Evolutionary conservation across 805 yeast genomes (phyloP), one percentile per base, ranked within the genome.

Genomic region (Zygoascus biomembranicola): DNA sequence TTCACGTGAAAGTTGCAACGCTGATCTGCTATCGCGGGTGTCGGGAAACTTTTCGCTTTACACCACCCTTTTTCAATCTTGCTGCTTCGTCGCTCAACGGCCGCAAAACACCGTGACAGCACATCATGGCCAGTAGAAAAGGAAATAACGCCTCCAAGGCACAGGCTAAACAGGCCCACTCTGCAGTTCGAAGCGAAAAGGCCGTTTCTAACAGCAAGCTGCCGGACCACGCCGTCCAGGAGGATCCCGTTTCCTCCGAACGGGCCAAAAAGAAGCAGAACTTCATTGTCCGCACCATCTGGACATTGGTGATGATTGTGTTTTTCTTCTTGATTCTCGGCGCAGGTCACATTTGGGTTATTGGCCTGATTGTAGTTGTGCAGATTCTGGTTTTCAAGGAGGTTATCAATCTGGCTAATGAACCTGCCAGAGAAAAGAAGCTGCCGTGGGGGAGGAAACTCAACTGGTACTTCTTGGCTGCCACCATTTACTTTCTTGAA

Each of bases 251-350:
- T n/a, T 9, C 53, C 44, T n/a, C 31, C 49, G 58, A 59, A 43
- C 47, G 52, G n/a, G 86, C 81, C 59, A 79, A 79, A 71, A 87
- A 87, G 72, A 84, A 83, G 60, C 90, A 84, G 70, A 85, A 90
- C 44, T 90, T 94, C 64, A 67, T 90, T 47, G 87, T 90, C 26
- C 81, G 99, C 61, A 84, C 98, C 2, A 74, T 87, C 48, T 94
- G 98, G 98, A 87, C 97, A 0, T 69, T 94, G 62, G 89, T 94
- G 16, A 90, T 94, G 97, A 84, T 94, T 56, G 69, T 75, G 16
- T 81, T 81, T 5, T 85, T 90, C 69, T 80, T 88, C 56, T 70
- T 77, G 41, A 76, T 86, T 26, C 72, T 90, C 48, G 82, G 87
- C 31, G 79, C 90, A 9, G 99, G 99, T 43, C 98, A 90, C 66